Evolutionary conservation across 1,139 yeast species (phyloP), one percentile per base, ranked within the genome.

Genomic region (Geotrichum cucujoidarum): DNA sequence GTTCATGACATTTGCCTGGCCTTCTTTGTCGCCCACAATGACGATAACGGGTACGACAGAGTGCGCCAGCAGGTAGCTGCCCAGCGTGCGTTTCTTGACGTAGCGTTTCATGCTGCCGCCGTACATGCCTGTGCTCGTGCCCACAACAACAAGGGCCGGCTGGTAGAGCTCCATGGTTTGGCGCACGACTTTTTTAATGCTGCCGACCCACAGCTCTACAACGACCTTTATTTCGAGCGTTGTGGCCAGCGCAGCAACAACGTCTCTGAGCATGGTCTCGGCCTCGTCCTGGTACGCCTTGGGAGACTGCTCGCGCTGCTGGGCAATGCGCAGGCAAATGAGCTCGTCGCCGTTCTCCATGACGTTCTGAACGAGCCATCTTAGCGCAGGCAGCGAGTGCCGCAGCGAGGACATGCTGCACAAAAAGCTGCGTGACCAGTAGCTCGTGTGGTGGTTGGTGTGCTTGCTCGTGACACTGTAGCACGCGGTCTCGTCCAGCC

Each of bases 41-140:
- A 60, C 57, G 22, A 60, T 54, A 20, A 60, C 63, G 1, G 65
- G 65, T 4, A 61, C 62, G 0, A 62, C 61, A 22, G 59, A 52
- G 38, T 57, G 57, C 25, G 60, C 59, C 34, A 60, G 53, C 16
- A 61, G 51, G 50, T 60, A 60, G 37, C 56, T 57, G 18, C 20
- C 18, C 17, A 61, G 45, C 21, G 58, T 51, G 38, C 53, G 57
- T 25, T 53, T 40, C 2, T 44, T 27, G 45, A 50, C 47, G 51
- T 58, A 57, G 22, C 57, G 51, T 10, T 24, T 24, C 52, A 56
- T 49, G 39, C 56, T 43, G 21, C 54, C 56, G 16, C 53, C 42
- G 44, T 54, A 56, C 20, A 57, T 53, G 33, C 50, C 56, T 16
- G 54, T 51, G n/a, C 55, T 50, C 5, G 59, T 54, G 1, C 62